Base-by-base conservation (phyloP, 768 basidiomycete genomes). In the Hygrophorus russula region DNA sequence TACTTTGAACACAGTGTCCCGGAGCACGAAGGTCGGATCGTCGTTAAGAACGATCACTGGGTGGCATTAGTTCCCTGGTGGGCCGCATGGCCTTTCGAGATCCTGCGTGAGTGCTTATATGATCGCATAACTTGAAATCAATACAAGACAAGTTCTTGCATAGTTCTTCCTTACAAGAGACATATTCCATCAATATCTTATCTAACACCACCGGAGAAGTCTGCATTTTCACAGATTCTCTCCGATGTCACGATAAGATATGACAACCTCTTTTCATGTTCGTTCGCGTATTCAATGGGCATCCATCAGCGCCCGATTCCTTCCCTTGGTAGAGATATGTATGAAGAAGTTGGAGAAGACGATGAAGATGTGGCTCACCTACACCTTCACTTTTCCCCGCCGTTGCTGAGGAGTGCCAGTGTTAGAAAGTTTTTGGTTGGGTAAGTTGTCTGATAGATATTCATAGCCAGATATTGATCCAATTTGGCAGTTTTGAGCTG, bases 281-380 rank as follows among this genome's bases (percentile, higher is more conserved):
- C 88, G 0, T 96, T 94, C 61, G 82, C 88, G 0, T 96, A 94
- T 59, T 91, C 87, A 5, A 92, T 94, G 88, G 92, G 92, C 29
- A 74, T 94, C 37, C 92, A 94, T 56, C 92, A 96, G 58, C 73
- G 81, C 1, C 84, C 89, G 4, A 54, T 76, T 2, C 76, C 81
- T 7, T 59, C 62, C 29, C 44, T 45, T 6, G 24, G 7, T 24
- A 7, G 24, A 3, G 7, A 7, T 3, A 24, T 7, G 24, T 7
- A 24, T 42, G 36, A 3, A 9, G 11, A 47, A 2, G 57, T 58
- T 13, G 58, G 64, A 8, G 62, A 65, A 9, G 68, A 74, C 31
- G 65, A 67, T 7, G 65, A 66, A 30, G 69, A 78, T 35, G 56
- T 81, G 17, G 82, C 86, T 2, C 92, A 94, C 57, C 60, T 93